A percentile compares a stretch with the other conserved stretches of the same genome.
Conservation (phyloP, 805 yeast genomes). For the Kodamaea sagamina region DNA sequence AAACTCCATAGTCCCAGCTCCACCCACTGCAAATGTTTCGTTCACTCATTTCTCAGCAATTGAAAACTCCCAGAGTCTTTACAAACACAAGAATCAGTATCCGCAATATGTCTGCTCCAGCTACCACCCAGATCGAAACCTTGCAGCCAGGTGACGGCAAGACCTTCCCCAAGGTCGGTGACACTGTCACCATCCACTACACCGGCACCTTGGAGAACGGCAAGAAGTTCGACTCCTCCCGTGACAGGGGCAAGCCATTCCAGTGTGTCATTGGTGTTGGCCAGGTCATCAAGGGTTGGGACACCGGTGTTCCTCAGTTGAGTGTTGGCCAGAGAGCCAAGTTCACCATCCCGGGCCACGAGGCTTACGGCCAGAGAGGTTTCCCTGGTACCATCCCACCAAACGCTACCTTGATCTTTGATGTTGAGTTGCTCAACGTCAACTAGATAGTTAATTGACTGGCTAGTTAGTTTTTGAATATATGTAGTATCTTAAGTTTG, state of each 20-base stretch:
- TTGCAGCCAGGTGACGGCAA: slow-evolving; percentile 74
- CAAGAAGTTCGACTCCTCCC: slow-evolving; percentile 92
- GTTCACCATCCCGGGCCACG: slow-evolving; percentile 87
- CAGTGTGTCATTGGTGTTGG: slow-evolving; percentile 94
- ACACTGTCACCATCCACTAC: slow-evolving; percentile 90
- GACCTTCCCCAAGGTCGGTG: slow-evolving; percentile 85
- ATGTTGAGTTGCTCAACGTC: slow-evolving; percentile 69
- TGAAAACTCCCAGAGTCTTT: slow-evolving; percentile 8
- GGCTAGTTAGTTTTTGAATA: no score
- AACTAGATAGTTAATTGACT: slow-evolving; percentile 36
- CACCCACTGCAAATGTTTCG: slow-evolving; percentile 13
- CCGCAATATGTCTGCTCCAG: slow-evolving; percentile 38
- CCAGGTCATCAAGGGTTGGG: slow-evolving; percentile 97
- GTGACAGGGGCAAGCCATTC: slow-evolving; percentile 95
- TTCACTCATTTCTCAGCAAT: slow-evolving; percentile 12
- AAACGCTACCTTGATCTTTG: slow-evolving; percentile 87
- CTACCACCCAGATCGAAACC: slow-evolving; percentile 43
- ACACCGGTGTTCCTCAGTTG: slow-evolving; percentile 87
- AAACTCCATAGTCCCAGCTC: slow-evolving; percentile 2
- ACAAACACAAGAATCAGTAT: background rate
- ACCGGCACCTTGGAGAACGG: slow-evolving; percentile 95
- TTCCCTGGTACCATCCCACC: slow-evolving; percentile 98
- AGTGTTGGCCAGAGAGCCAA: slow-evolving; percentile 92
- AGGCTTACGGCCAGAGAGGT: slow-evolving; percentile 93
- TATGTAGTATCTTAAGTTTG: no score